Evolutionary conservation across 106 monocot genomes (phyloP).

Genomic region (Cymbidium sinense): DNA sequence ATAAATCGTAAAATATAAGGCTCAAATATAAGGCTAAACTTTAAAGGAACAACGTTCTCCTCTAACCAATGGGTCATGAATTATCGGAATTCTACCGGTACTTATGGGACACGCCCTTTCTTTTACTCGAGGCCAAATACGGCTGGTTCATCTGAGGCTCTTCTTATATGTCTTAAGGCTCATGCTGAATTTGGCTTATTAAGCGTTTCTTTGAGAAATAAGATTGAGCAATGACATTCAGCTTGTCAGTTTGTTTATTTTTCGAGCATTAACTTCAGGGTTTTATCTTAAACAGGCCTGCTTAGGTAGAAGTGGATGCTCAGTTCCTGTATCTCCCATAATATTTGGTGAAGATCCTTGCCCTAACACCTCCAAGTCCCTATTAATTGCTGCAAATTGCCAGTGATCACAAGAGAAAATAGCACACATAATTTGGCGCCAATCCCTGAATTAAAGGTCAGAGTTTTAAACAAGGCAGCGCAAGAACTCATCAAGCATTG

Average conservation of each 20-base stretch:
- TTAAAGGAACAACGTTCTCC: no score
- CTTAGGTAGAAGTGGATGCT: constrained; percentile 40
- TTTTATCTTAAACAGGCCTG: constrained; percentile 38
- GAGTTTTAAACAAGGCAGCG: not conserved
- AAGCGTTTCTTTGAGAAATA: not conserved
- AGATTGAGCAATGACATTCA: not conserved
- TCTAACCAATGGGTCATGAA: no score
- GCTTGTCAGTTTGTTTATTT: not conserved
- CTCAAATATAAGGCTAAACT: no score
- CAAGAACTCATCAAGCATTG: no score
- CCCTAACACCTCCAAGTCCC: constrained; percentile 40
- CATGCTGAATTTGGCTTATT: not conserved
- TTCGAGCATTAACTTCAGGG: not conserved
- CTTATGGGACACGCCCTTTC: no score
- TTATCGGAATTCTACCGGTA: no score
- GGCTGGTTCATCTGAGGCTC: no score
- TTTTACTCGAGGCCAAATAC: no score
- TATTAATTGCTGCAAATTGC: constrained; percentile 56
- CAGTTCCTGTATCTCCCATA: constrained; percentile 27
- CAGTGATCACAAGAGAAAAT: not conserved
- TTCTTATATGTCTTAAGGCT: no score
- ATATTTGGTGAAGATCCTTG: constrained; percentile 66
- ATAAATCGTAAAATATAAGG: no score
- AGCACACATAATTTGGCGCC: not conserved
- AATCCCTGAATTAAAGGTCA: not conserved